Evolutionary conservation across 2,329 filamentous ascomycete species (phyloP).

Genomic region (Fusarium paranaense): DNA sequence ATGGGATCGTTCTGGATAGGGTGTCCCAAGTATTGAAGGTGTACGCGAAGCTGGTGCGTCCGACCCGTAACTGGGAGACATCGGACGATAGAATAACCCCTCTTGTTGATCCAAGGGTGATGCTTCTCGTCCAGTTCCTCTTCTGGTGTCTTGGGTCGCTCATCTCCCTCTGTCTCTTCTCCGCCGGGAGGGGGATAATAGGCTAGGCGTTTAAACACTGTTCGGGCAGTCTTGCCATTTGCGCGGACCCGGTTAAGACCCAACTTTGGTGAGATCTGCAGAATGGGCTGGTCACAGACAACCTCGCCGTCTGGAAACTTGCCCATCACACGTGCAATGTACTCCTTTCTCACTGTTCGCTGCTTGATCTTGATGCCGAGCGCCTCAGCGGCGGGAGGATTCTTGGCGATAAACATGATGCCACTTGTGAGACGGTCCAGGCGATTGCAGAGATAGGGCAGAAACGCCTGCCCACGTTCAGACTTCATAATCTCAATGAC

Average conservation of each 20-base stretch:
- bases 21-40: slow-evolving; percentile 93
- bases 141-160: slow-evolving; percentile 41
- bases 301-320: slow-evolving; percentile 92
- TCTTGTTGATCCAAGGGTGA: slow-evolving; percentile 63
- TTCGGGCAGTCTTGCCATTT: slow-evolving; percentile 88
- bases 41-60: slow-evolving; percentile 94
- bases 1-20: slow-evolving; percentile 98
- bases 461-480: slow-evolving; percentile 69
- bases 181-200: slow-evolving; percentile 76
- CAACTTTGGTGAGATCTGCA: slow-evolving; percentile 94
- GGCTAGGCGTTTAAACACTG: slow-evolving; percentile 91
- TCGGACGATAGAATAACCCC: slow-evolving; percentile 93
- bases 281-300: slow-evolving; percentile 91
- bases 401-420: slow-evolving; percentile 98
- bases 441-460: slow-evolving; percentile 84
- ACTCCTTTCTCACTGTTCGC: slow-evolving; percentile 92
- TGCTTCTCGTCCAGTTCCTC: slow-evolving; percentile 38
- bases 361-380: slow-evolving; percentile 81
- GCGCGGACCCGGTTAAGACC: slow-evolving; percentile 95
- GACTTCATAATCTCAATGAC: slow-evolving; percentile 93
- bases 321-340: slow-evolving; percentile 90
- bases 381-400: slow-evolving; percentile 79
- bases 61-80: slow-evolving; percentile 93
- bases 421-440: slow-evolving; percentile 94
- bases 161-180: slow-evolving; percentile 38